Conservation (phyloP, 768 basidiomycete genomes). For the Lactifluus pinguis region DNA sequence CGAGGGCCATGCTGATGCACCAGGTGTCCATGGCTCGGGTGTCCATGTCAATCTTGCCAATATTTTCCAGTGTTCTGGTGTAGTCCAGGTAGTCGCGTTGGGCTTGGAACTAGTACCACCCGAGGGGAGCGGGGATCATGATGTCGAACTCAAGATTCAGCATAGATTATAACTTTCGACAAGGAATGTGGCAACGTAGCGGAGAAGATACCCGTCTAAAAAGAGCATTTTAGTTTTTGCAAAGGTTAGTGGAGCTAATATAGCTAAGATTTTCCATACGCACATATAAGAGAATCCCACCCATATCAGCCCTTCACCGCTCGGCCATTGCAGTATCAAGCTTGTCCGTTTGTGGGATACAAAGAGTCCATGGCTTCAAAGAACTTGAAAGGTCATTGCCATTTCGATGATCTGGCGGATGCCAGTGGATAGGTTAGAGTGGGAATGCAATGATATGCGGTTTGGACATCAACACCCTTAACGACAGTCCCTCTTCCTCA, state of each 20-base stretch:
- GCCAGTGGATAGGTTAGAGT: not conserved
- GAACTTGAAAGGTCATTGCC: not conserved
- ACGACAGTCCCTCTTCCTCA: not conserved
- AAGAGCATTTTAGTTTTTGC: not conserved
- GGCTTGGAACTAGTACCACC: no score
- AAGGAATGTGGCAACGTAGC: conserved; percentile 7
- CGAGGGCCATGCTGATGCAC: conserved; percentile 85
- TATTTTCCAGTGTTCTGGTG: no score
- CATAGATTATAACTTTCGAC: conserved; percentile 8
- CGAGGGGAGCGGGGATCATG: no score
- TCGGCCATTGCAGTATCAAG: not conserved
- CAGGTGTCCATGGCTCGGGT: conserved; percentile 97
- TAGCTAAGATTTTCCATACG: not conserved
- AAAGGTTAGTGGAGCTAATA: not conserved
- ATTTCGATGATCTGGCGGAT: not conserved
- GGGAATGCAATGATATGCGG: not conserved
- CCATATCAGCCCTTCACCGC: not conserved
- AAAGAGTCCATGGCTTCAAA: not conserved
- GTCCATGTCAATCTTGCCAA: conserved; percentile 57
- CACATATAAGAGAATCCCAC: conserved; percentile 6
- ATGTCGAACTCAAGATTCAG: no score
- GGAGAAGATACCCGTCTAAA: conserved; percentile 9
- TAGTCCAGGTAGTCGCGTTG: no score
- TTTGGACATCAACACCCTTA: not conserved
- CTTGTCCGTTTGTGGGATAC: not conserved